Evolutionary conservation across 2,329 filamentous ascomycete genomes (phyloP).

Genomic region (Scedosporium dehoogii): DNA sequence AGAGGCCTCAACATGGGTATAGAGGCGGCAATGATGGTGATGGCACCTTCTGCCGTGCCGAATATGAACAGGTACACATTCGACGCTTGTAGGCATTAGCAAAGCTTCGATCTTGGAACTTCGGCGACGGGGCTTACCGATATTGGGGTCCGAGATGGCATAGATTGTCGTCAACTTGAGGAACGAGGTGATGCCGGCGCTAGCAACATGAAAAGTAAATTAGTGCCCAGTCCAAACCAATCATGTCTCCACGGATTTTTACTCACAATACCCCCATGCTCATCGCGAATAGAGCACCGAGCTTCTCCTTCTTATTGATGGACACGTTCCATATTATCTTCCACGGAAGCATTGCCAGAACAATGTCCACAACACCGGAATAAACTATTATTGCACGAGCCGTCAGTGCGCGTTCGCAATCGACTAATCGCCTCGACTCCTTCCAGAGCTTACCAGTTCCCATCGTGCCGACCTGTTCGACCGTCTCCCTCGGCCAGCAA

Average conservation of each 20-base stretch:
- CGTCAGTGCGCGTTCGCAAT: neutral
- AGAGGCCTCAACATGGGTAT: constrained; percentile 11
- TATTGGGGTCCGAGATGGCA: constrained; percentile 12
- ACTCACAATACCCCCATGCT: constrained; percentile 30
- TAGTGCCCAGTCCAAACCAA: neutral
- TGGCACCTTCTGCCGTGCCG: constrained; percentile 12
- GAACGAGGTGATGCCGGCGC: constrained; percentile 20
- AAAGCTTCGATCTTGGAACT: neutral
- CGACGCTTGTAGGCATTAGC: constrained; percentile 4
- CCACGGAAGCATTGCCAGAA: constrained; percentile 28
- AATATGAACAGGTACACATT: constrained; percentile 12
- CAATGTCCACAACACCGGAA: constrained; percentile 25
- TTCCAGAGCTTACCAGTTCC: constrained; percentile 1
- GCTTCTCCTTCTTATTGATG: constrained; percentile 27
- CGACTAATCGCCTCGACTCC: constrained; percentile 1
- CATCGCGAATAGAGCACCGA: constrained; percentile 29
- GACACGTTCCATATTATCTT: constrained; percentile 26
- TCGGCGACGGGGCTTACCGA: neutral
- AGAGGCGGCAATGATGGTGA: constrained; percentile 13
- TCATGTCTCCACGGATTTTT: neutral
- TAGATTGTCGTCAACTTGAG: constrained; percentile 17
- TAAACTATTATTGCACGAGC: constrained; percentile 13
- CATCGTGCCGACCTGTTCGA: constrained; percentile 2
- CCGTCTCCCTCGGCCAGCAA: constrained; percentile 16
- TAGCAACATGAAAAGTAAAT: constrained; percentile 7